Evolutionary conservation across 768 basidiomycete genomes (phyloP).

Genomic region (Phanerochaete sordida): DNA sequence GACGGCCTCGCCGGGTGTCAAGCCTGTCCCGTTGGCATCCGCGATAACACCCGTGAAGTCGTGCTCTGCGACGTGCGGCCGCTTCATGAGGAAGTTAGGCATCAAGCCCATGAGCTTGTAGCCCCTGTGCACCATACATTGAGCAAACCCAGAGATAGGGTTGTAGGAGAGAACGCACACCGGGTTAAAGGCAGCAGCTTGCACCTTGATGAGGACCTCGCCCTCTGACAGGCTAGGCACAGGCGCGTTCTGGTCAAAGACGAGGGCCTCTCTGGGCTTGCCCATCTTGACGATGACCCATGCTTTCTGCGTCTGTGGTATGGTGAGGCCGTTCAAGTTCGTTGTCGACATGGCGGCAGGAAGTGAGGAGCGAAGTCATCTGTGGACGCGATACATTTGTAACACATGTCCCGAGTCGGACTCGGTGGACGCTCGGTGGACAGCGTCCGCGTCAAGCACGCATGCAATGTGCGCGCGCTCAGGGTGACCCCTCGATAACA

Average conservation of each 20-base stretch:
- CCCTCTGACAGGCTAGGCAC: constrained; percentile 33
- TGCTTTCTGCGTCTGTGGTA: constrained; percentile 19
- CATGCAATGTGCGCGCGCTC: no score
- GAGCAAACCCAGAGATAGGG: not conserved
- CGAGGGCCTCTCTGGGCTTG: constrained; percentile 26
- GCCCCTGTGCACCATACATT: constrained; percentile 34
- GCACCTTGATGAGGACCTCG: constrained; percentile 48
- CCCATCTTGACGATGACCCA: constrained; percentile 29
- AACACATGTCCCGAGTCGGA: no score
- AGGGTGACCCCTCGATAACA: no score
- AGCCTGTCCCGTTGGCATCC: constrained; percentile 48
- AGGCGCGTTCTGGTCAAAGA: constrained; percentile 22
- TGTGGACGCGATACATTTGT: no score
- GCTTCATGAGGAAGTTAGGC: constrained; percentile 42
- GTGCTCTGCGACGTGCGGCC: constrained; percentile 53
- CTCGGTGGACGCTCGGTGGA: no score
- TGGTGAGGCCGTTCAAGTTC: not conserved
- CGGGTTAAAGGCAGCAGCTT: constrained; percentile 64
- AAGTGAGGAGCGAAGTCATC: not conserved
- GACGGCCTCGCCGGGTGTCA: constrained; percentile 58
- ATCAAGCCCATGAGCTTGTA: constrained; percentile 53
- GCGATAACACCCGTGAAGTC: constrained; percentile 66
- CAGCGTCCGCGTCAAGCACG: no score
- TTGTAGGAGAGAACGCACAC: constrained; percentile 37
- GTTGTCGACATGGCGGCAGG: not conserved